Evolutionary conservation across 768 basidiomycete species (phyloP).

Genomic region (Russula sp.): DNA sequence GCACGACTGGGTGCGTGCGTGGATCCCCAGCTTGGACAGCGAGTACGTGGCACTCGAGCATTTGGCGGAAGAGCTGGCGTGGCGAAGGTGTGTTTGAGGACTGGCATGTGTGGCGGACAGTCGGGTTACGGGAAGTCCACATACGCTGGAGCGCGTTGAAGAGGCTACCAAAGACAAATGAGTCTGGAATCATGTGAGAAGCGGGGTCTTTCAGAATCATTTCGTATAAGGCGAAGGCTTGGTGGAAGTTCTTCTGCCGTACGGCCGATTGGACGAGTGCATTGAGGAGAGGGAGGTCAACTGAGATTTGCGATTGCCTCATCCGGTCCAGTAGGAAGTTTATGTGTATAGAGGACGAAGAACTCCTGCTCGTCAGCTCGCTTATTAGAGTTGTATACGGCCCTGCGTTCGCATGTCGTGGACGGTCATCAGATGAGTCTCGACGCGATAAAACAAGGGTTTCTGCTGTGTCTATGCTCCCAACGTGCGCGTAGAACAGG

Average conservation of each 20-base stretch:
- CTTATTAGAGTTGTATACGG: slow-evolving; percentile 39
- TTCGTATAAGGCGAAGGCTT: slow-evolving; percentile 41
- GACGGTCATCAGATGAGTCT: slow-evolving; percentile 26
- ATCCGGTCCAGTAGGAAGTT: slow-evolving; percentile 37
- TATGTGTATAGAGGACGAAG: slow-evolving; percentile 28
- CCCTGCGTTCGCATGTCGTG: slow-evolving; percentile 18
- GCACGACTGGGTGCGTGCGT: slow-evolving; percentile 3
- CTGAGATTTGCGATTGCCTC: slow-evolving; percentile 33
- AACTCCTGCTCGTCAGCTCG: slow-evolving; percentile 32
- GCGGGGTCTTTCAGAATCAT: slow-evolving; percentile 34
- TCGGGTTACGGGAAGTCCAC: neutral
- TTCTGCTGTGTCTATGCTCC: slow-evolving; percentile 30
- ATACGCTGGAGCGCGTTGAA: slow-evolving; percentile 20
- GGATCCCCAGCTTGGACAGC: neutral
- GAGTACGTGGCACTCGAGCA: slow-evolving; percentile 21
- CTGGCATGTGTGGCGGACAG: neutral
- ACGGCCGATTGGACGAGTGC: slow-evolving; percentile 40
- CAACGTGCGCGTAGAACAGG: slow-evolving; percentile 31
- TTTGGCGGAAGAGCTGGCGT: slow-evolving; percentile 22
- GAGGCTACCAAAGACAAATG: slow-evolving; percentile 19
- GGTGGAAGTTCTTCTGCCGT: slow-evolving; percentile 29
- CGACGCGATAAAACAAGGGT: slow-evolving; percentile 25
- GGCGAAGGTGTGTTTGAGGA: slow-evolving; percentile 7
- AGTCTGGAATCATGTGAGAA: slow-evolving; percentile 32
- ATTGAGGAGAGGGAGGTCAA: slow-evolving; percentile 43